Conservation (phyloP, 2,329 filamentous ascomycete genomes). For the Sclerotinia glacialis region DNA sequence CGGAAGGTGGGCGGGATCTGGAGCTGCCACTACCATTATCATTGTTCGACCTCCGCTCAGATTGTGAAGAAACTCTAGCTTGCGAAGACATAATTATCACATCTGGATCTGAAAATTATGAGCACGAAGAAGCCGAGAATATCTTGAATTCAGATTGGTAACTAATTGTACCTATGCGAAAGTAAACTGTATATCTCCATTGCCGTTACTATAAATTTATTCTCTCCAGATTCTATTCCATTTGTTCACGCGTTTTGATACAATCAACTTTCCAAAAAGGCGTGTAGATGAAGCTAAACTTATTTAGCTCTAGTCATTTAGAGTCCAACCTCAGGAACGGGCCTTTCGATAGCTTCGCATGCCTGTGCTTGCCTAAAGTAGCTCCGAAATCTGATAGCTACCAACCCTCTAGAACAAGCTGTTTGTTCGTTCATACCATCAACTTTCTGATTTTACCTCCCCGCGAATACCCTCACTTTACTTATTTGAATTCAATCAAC, state of each 20-base stretch:
- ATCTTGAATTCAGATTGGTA: slow-evolving; percentile 1
- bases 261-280: slow-evolving; percentile 13
- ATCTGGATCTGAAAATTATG: slow-evolving; percentile 29
- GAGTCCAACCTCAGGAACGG: slow-evolving; percentile 18
- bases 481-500: background rate
- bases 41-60: slow-evolving; percentile 35
- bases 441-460: slow-evolving; percentile 10
- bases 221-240: background rate
- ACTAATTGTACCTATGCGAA: slow-evolving; percentile 14
- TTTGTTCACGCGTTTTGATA: slow-evolving; percentile 21
- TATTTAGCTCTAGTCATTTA: background rate
- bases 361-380: slow-evolving; percentile 24
- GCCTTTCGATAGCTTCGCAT: slow-evolving; percentile 21
- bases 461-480: slow-evolving; percentile 5
- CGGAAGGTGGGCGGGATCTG: slow-evolving; percentile 36
- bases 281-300: slow-evolving; percentile 17
- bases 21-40: slow-evolving; percentile 36
- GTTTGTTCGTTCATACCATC: slow-evolving; percentile 19
- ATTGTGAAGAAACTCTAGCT: slow-evolving; percentile 36
- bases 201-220: slow-evolving; percentile 10
- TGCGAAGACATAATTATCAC: slow-evolving; percentile 39
- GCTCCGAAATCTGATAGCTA: slow-evolving; percentile 22
- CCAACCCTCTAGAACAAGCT: slow-evolving; percentile 15
- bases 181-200: slow-evolving; percentile 19
- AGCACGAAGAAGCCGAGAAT: slow-evolving; percentile 7